Evolutionary conservation across 371 early-diverging fungal genomes (phyloP).

Genomic region (Mortierella sp.): DNA sequence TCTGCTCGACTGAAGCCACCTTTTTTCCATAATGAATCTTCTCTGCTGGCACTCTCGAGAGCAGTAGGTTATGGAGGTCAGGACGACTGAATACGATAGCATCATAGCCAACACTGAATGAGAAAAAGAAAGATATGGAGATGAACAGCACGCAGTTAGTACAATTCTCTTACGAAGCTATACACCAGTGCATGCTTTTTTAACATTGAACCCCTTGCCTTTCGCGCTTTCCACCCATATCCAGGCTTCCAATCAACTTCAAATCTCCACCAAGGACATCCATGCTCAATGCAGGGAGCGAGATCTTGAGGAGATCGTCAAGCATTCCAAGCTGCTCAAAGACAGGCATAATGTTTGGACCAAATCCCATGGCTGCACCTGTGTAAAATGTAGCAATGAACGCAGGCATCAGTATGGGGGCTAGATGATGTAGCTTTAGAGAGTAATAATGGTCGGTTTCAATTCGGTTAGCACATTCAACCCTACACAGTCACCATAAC

Average conservation of each 20-base stretch:
- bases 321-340: conserved; percentile 22
- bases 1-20: conserved; percentile 19
- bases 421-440: not conserved
- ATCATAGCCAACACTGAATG: conserved; percentile 29
- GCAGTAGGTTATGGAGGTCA: conserved; percentile 17
- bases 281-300: not conserved
- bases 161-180: not conserved
- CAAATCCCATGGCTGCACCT: conserved; percentile 30
- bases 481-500: too few species aligned
- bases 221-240: not conserved
- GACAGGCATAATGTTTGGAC: conserved; percentile 15
- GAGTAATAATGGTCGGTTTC: too few species aligned
- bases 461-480: not conserved
- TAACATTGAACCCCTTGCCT: not conserved
- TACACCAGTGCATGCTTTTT: not conserved
- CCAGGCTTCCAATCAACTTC: conserved; percentile 12
- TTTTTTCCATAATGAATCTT: conserved; percentile 33
- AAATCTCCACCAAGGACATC: conserved; percentile 3
- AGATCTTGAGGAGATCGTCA: conserved; percentile 6
- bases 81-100: conserved; percentile 21
- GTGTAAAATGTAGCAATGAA: not conserved
- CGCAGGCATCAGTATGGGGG: not conserved
- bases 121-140: not conserved
- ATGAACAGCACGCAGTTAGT: too few species aligned
- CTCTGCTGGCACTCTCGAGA: conserved; percentile 23